These are phyloP conservation scores for Rhizoclosmatium globosum DNA, from an alignment of 192 early-diverging fungal genomes.

Conservation along the genomic window DNA sequence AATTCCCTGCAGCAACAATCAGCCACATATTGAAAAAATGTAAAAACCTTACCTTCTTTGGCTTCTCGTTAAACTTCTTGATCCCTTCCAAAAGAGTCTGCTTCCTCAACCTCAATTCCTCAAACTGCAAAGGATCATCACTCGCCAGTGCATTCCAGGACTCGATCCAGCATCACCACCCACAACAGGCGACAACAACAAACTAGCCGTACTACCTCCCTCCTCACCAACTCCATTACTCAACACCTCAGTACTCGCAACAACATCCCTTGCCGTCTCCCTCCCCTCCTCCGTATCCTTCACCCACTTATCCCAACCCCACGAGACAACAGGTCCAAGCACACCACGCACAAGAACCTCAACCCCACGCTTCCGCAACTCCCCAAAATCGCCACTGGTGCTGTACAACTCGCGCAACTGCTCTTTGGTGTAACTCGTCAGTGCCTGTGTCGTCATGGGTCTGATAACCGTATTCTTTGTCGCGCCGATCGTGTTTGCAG, in stretches of 20 bases:
- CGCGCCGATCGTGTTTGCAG: background rate
- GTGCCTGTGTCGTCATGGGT: slow-evolving; percentile 58
- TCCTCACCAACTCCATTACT: background rate
- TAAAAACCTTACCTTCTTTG: slow-evolving; percentile 72
- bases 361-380: slow-evolving; percentile 60
- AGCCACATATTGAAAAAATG: slow-evolving; percentile 62
- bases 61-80: slow-evolving; percentile 81
- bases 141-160: slow-evolving; percentile 13
- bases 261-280: slow-evolving; percentile 16
- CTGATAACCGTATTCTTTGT: slow-evolving; percentile 4
- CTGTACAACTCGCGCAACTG: slow-evolving; percentile 63
- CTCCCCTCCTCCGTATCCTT: background rate
- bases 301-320: slow-evolving; percentile 45
- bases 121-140: slow-evolving; percentile 88
- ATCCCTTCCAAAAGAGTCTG: slow-evolving; percentile 80
- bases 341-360: slow-evolving; percentile 62
- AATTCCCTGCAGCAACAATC: slow-evolving; percentile 55
- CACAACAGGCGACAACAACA: background rate
- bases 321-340: slow-evolving; percentile 55
- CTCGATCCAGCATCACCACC: slow-evolving; percentile 36
- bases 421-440: slow-evolving; percentile 60
- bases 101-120: slow-evolving; percentile 81
- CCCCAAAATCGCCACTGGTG: slow-evolving; percentile 56
- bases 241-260: background rate
- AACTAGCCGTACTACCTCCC: background rate